Percentiles rank a stretch among this genome's conserved stretches.
Conservation (phyloP, 805 yeast genomes). For the Nakazawaea wyomingensis region DNA sequence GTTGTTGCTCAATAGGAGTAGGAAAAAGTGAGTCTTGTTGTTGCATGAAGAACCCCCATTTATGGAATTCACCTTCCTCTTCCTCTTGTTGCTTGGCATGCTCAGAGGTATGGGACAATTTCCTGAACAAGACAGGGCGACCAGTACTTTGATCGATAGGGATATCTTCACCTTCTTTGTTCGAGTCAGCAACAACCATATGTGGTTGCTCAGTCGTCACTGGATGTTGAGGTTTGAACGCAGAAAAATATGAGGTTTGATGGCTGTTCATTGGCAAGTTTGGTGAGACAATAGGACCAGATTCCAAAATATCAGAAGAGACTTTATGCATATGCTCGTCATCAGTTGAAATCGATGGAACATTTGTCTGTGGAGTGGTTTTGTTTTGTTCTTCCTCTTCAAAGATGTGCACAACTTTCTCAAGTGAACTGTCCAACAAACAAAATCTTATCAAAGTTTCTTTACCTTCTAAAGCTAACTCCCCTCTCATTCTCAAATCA, state of each 20-base stretch:
- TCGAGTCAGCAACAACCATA: slow-evolving; percentile 64
- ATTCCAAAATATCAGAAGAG: slow-evolving; percentile 43
- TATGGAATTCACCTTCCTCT: slow-evolving; percentile 90
- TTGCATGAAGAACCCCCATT: slow-evolving; percentile 77
- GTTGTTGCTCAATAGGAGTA: slow-evolving; percentile 10
- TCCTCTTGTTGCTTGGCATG: slow-evolving; percentile 76
- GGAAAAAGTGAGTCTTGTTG: slow-evolving; percentile 40
- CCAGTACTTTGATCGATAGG: slow-evolving; percentile 70
- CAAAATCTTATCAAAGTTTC: slow-evolving; percentile 50
- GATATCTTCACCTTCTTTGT: slow-evolving; percentile 42
- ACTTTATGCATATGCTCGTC: slow-evolving; percentile 37
- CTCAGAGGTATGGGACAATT: slow-evolving; percentile 57
- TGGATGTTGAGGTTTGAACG: slow-evolving; percentile 9
- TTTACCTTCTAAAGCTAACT: slow-evolving; percentile 48
- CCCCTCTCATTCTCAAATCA: slow-evolving; percentile 38
- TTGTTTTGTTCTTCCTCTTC: slow-evolving; percentile 27
- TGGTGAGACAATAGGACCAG: slow-evolving; percentile 51
- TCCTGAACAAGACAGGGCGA: slow-evolving; percentile 60
- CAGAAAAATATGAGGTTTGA: slow-evolving; percentile 20
- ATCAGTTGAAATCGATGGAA: neutral
- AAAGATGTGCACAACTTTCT: slow-evolving; percentile 45
- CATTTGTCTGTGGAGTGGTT: neutral
- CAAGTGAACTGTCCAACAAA: slow-evolving; percentile 48
- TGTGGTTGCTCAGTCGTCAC: slow-evolving; percentile 47
- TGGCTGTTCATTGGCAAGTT: slow-evolving; percentile 23